A percentile compares a stretch with the other conserved stretches of the same genome.
These are phyloP conservation scores for Plectranthus barbatus DNA, from an alignment of 257 asterid species.

Conservation along the genomic window DNA sequence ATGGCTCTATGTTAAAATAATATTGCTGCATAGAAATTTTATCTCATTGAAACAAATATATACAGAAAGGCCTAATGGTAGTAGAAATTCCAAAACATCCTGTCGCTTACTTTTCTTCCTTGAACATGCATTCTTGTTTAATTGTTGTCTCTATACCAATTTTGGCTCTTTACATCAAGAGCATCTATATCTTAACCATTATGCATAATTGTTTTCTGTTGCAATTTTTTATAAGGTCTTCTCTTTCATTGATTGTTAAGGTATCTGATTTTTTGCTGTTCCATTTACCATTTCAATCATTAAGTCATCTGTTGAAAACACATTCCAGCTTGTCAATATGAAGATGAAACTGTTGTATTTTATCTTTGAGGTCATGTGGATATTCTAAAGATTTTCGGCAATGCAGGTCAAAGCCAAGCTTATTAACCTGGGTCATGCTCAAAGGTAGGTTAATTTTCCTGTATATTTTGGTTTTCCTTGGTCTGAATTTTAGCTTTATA, in stretches of 20 bases:
- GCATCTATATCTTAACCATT: not conserved
- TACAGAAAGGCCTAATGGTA: not conserved
- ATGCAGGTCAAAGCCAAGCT: conserved; percentile 86
- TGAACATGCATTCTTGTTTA: not conserved
- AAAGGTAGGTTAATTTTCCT: conserved; percentile 43
- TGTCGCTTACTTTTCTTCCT: not conserved
- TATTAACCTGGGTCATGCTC: conserved; percentile 72
- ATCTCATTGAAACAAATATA: not conserved
- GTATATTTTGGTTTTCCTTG: not conserved
- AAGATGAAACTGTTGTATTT: not conserved
- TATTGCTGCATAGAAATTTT: not conserved
- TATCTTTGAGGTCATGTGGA: not conserved
- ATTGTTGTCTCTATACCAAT: not conserved
- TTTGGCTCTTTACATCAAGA: not conserved
- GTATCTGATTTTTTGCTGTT: not conserved
- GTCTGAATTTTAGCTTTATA: not conserved
- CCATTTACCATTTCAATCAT: not conserved
- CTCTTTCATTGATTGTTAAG: not conserved
- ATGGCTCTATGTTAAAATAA: not conserved
- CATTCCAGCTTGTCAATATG: not conserved
- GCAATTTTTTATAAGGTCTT: not conserved
- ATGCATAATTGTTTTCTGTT: not conserved
- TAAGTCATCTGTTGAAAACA: not conserved
- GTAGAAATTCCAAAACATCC: not conserved
- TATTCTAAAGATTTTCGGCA: conserved; percentile 18